Evolutionary conservation across 768 basidiomycete genomes (phyloP), one percentile per base, ranked within the genome.

Genomic region (Pisolithus sp.): DNA sequence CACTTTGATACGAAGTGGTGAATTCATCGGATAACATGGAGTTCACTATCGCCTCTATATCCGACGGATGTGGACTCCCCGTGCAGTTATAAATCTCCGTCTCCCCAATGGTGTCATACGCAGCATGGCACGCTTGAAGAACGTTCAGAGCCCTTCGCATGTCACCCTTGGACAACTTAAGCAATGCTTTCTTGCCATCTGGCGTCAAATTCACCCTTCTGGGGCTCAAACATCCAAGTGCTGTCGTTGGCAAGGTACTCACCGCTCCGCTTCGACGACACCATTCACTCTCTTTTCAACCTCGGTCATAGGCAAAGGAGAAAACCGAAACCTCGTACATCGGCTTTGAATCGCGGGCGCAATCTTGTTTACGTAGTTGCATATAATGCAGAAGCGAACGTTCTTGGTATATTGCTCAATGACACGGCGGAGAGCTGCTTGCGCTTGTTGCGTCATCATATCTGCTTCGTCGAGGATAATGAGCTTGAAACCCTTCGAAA

Each of bases 361-460:
- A 62, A 99, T 98, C 70, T 97, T 98, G 80, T 98, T 98, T 68
- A 98, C 96, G 61, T 99, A 99, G 71, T 99, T 99, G 78, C 96
- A 98, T 53, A 99, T 95, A 62, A 99, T 99, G 71, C 96, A 99
- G 70, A 99, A 99, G 37, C 96, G 85, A 58, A 97, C 96, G 62
- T 98, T 98, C 71, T 87, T 92, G 18, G 96, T 99, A 69, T 96
- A 98, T 58, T 96, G 94, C 69, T 99, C 96, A 58, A 99, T 97
- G 34, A 98, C 88, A 61, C 96, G 87, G 26, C 96, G 88, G 28
- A 99, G 80, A 23, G 96, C 96, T 3, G 94, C 90, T 65, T 99
- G 96, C 1, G 96, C 96, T 51, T 90, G 87, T 56, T 93, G 86
- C 0, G 96, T 99, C 96, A 99, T 99, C 95, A 96, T 96, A 75